Evolutionary conservation across 1,284 basidiomycete species (phyloP).

Genomic region (Peniophora sp.): DNA sequence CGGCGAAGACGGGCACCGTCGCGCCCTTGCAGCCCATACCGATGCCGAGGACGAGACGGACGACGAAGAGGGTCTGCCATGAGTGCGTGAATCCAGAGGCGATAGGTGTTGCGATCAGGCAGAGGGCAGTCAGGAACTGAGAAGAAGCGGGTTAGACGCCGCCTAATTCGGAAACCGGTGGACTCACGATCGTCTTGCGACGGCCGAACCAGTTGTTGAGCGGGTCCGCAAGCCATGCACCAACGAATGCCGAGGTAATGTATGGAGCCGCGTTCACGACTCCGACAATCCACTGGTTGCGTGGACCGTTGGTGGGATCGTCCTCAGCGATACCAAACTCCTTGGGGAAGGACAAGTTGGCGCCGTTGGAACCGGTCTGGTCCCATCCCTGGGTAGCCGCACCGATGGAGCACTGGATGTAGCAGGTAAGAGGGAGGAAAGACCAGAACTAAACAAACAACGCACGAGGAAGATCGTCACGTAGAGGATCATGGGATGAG

Average conservation of each 20-base stretch:
- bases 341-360: conserved; percentile 59
- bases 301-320: conserved; percentile 14
- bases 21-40: conserved; percentile 67
- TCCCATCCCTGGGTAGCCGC: conserved; percentile 35
- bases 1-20: conserved; percentile 58
- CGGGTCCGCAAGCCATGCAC: conserved; percentile 70
- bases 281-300: conserved; percentile 65
- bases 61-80: conserved; percentile 66
- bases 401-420: not conserved
- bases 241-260: conserved; percentile 46
- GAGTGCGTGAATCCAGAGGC: conserved; percentile 66
- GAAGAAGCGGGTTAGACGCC: too few species aligned
- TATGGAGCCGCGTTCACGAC: conserved; percentile 74
- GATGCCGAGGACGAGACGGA: conserved; percentile 60
- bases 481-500: conserved; percentile 49
- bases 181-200: conserved; percentile 52
- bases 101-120: conserved; percentile 57
- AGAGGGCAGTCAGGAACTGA: conserved; percentile 51
- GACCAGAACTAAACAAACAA: conserved; percentile 55
- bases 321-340: conserved; percentile 51
- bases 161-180: too few species aligned
- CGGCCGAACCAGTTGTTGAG: conserved; percentile 67
- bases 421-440: conserved; percentile 28
- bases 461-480: conserved; percentile 33
- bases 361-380: conserved; percentile 66